Evolutionary conservation across 2,329 filamentous ascomycete genomes (phyloP).

Genomic region (Trichoderma endophyticum): DNA sequence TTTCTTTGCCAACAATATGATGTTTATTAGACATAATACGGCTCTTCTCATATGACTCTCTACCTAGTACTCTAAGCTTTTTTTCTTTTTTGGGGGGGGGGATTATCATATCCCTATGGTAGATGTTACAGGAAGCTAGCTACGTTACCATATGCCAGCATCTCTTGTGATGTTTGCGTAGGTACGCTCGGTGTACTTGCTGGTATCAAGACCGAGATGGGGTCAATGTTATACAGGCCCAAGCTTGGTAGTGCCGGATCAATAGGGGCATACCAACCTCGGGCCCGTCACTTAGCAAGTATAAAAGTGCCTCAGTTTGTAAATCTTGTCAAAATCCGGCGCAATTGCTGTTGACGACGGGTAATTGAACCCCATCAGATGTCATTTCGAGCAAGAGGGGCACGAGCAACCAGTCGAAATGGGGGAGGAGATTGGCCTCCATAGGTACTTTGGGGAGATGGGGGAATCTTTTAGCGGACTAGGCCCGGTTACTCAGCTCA

Average conservation of each 20-base stretch:
- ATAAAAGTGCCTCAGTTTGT: neutral
- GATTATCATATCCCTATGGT: neutral
- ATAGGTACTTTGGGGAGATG: neutral
- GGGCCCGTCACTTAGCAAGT: neutral
- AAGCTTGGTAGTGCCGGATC: neutral
- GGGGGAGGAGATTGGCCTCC: neutral
- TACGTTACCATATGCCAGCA: neutral
- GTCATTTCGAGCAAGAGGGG: neutral
- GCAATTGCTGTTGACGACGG: neutral
- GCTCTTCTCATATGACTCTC: neutral
- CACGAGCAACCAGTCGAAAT: neutral
- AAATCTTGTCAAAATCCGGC: neutral
- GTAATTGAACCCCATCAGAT: neutral
- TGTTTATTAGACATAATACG: neutral
- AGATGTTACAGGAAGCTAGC: neutral
- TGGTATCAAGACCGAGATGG: neutral
- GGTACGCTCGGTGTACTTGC: neutral
- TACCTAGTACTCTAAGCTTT: neutral
- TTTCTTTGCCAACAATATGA: neutral
- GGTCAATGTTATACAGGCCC: neutral
- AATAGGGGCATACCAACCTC: neutral
- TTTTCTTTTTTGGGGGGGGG: neutral
- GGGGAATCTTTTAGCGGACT: neutral
- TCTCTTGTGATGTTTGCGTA: no score
- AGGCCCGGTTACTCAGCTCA: neutral